These are phyloP conservation scores for Fraxinus ornus DNA, from an alignment of 305 asterid genomes.

Conservation along the genomic window DNA sequence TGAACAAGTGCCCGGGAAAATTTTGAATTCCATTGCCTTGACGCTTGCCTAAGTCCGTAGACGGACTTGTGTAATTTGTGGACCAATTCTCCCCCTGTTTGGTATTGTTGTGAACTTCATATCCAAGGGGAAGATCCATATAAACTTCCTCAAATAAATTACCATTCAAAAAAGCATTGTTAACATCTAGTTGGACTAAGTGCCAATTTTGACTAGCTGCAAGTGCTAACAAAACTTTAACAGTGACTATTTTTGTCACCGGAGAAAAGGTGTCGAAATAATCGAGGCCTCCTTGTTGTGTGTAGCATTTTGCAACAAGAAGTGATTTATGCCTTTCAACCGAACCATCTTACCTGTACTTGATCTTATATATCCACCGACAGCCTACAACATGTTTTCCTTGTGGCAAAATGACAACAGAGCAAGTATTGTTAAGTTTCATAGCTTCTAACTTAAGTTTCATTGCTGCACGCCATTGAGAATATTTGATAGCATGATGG, in stretches of 20 bases:
- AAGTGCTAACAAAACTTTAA: background rate
- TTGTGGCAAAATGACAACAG: background rate
- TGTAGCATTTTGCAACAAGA: background rate
- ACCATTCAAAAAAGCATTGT: background rate
- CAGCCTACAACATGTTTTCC: background rate
- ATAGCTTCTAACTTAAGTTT: background rate
- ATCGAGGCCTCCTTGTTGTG: background rate
- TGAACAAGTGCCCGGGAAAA: background rate
- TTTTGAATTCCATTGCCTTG: background rate
- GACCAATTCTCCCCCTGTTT: background rate
- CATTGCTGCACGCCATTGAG: background rate
- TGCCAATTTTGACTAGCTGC: background rate
- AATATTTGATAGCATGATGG: background rate
- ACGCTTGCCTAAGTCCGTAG: background rate
- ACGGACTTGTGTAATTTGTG: background rate
- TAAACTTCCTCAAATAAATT: background rate
- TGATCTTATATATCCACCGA: background rate
- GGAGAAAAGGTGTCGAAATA: background rate
- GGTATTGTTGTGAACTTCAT: background rate
- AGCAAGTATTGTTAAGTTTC: background rate
- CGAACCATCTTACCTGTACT: background rate
- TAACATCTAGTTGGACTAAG: background rate
- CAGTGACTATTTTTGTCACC: background rate
- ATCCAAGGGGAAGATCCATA: background rate
- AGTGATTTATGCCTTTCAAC: background rate